Conservation (phyloP, 78 protist genomes). For the slime mould (Dictyostelium discoideum) region DNA sequence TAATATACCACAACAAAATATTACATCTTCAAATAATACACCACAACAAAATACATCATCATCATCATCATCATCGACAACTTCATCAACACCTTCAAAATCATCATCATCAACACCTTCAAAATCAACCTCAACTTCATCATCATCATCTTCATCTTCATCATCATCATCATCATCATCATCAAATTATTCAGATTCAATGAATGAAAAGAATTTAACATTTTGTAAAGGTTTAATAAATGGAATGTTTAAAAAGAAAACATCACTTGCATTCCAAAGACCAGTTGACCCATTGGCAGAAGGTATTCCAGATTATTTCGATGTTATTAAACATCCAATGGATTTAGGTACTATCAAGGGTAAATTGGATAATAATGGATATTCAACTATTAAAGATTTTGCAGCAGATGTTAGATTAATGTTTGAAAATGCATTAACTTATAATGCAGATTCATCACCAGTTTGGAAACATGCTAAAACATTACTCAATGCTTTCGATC, state of each 20-base stretch:
- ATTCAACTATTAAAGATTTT: conserved; percentile 46
- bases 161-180: conserved; percentile 1
- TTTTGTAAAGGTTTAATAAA: not conserved
- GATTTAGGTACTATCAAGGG: conserved; percentile 89
- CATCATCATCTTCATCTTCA: not conserved
- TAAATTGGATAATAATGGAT: conserved; percentile 10
- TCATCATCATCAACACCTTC: not conserved
- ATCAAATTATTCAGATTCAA: conserved; percentile 7
- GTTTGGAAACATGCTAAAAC: conserved; percentile 38
- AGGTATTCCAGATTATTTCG: conserved; percentile 89
- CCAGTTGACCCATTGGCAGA: conserved; percentile 94
- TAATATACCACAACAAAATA: not conserved
- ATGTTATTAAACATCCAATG: conserved; percentile 93
- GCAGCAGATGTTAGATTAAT: conserved; percentile 78
- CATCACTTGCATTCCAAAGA: conserved; percentile 56
- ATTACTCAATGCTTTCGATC: conserved; percentile 16
- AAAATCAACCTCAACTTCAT: too few relatives aligned
- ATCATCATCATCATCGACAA: not conserved
- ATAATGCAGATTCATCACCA: conserved; percentile 52
- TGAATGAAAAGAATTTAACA: conserved; percentile 49
- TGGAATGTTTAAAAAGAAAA: conserved; percentile 7
- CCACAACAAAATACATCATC: not conserved
- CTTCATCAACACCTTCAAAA: not conserved
- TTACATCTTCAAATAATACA: not conserved
- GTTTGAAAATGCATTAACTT: conserved; percentile 76